Conservation (phyloP, 2,329 filamentous ascomycete genomes). For the Exutisphaerella laricina region DNA sequence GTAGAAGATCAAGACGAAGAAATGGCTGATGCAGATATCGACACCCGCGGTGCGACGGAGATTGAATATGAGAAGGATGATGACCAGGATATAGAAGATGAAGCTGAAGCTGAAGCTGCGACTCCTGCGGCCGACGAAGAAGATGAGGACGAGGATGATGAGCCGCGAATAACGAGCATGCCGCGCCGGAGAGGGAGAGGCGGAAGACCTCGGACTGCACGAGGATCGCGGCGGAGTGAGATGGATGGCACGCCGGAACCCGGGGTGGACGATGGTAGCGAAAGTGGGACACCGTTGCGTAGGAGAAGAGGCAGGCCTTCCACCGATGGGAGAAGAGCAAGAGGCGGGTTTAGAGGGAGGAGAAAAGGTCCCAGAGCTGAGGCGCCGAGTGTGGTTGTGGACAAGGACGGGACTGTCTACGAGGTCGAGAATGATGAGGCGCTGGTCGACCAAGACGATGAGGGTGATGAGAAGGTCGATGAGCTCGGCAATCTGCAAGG, state of each 20-base stretch:
- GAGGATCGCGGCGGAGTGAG: slow-evolving; percentile 49
- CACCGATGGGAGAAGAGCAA: slow-evolving; percentile 29
- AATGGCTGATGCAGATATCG: slow-evolving; percentile 29
- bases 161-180: slow-evolving; percentile 30
- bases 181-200: slow-evolving; percentile 38
- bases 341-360: slow-evolving; percentile 65
- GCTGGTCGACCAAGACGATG: slow-evolving; percentile 75
- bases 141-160: slow-evolving; percentile 29
- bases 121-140: slow-evolving; percentile 27
- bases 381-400: slow-evolving; percentile 76
- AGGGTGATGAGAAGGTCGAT: slow-evolving; percentile 91
- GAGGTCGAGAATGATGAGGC: slow-evolving; percentile 91
- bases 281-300: slow-evolving; percentile 45
- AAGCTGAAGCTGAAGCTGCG: slow-evolving; percentile 22
- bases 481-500: slow-evolving; percentile 76
- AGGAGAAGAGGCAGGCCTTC: slow-evolving; percentile 47
- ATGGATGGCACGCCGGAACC: slow-evolving; percentile 51
- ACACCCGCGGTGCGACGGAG: slow-evolving; percentile 21
- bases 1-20: slow-evolving; percentile 31
- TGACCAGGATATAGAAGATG: slow-evolving; percentile 22
- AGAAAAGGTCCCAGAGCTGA: slow-evolving; percentile 67
- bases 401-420: slow-evolving; percentile 88
- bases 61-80: too few relatives aligned
- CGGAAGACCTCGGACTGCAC: slow-evolving; percentile 17
- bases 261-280: slow-evolving; percentile 39